Evolutionary conservation across 371 early-diverging fungal genomes (phyloP).

Genomic region (Choanephora cucurbitarum): DNA sequence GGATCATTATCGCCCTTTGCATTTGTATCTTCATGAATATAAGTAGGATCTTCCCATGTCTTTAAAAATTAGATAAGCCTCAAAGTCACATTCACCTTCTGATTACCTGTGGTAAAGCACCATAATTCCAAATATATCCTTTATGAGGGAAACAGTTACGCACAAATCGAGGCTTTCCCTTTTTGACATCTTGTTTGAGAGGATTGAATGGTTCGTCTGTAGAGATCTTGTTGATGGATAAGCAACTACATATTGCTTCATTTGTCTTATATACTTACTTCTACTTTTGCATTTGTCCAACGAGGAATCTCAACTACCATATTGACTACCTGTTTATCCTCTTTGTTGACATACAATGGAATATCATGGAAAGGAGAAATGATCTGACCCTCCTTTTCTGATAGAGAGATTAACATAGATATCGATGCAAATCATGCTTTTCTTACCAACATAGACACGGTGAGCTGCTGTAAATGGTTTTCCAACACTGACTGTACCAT

Average conservation of each 20-base stretch:
- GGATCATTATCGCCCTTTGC: conserved; percentile 98
- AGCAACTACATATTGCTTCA: too few species aligned
- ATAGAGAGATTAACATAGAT: too few species aligned
- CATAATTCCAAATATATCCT: conserved; percentile 99
- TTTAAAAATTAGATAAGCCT: too few species aligned
- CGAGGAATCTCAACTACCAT: conserved; percentile 99
- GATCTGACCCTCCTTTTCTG: conserved; percentile 69
- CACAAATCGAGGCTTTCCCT: conserved; percentile 98
- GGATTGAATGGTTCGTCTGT: conserved; percentile 96
- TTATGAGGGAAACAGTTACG: conserved; percentile 99
- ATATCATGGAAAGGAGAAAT: conserved; percentile 99
- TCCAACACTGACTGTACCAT: conserved; percentile 69
- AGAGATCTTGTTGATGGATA: too few species aligned
- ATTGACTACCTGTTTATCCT: conserved; percentile 84
- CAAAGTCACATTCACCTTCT: background rate
- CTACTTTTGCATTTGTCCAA: conserved; percentile 99
- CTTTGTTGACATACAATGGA: conserved; percentile 86
- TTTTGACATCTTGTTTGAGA: conserved; percentile 99
- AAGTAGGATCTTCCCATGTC: conserved; percentile 99
- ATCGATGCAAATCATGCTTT: too few species aligned
- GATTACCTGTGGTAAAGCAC: conserved; percentile 92
- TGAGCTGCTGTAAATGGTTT: conserved; percentile 82
- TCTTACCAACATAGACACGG: conserved; percentile 77
- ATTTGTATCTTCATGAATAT: conserved; percentile 84
- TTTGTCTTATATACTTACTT: conserved; percentile 71